Percentiles rank a stretch among this genome's conserved stretches.
These are phyloP conservation scores for Cryptococcus sp. DNA, from an alignment of 1,284 basidiomycete genomes.

Conservation along the genomic window DNA sequence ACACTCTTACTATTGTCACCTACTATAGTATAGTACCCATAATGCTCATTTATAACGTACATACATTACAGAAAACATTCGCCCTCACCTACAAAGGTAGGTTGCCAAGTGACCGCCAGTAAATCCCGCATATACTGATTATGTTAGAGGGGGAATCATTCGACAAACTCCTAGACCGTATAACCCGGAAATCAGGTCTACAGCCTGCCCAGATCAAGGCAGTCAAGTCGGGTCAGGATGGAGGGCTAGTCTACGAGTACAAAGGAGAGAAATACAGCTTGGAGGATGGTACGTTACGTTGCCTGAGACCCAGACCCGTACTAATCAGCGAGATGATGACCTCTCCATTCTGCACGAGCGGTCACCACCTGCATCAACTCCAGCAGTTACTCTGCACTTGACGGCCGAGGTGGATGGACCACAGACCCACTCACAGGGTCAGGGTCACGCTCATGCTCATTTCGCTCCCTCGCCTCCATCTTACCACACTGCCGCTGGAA, in stretches of 20 bases:
- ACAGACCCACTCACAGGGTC: neutral
- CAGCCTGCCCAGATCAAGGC: constrained; percentile 6
- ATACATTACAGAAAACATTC: constrained; percentile 43
- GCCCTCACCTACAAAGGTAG: constrained; percentile 34
- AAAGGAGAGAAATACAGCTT: constrained; percentile 42
- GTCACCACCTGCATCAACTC: constrained; percentile 29
- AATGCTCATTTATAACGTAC: constrained; percentile 47
- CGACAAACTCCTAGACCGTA: constrained; percentile 28
- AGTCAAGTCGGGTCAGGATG: constrained; percentile 21
- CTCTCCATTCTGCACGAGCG: constrained; percentile 43
- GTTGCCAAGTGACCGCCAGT: neutral
- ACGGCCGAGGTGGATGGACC: constrained; percentile 14
- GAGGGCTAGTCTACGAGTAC: constrained; percentile 44
- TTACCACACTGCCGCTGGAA: neutral
- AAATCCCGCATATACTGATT: neutral
- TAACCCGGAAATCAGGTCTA: constrained; percentile 14
- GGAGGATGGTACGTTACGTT: constrained; percentile 43
- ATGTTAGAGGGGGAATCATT: constrained; percentile 33
- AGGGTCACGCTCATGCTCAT: constrained; percentile 14
- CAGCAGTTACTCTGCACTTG: constrained; percentile 41
- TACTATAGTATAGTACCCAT: constrained; percentile 1
- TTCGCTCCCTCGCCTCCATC: constrained; percentile 9
- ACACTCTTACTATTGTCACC: too few species aligned
- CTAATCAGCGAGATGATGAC: constrained; percentile 41
- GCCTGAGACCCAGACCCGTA: neutral